Conservation (phyloP, 495 filamentous ascomycete species). For the Penicillium parvum region DNA sequence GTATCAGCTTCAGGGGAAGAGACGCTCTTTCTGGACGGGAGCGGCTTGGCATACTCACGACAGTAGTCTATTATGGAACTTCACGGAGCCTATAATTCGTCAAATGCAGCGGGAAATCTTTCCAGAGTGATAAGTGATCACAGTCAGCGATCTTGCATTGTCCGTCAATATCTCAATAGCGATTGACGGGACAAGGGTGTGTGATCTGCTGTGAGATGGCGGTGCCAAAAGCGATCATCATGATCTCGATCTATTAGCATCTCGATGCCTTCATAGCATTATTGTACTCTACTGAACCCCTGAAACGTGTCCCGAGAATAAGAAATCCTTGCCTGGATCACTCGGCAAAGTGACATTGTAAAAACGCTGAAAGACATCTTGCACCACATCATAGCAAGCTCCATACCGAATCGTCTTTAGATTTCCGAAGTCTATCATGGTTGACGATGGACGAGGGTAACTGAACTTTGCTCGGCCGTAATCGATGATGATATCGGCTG, state of each 20-base stretch:
- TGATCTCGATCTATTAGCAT: too few species aligned
- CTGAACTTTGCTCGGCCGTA: conserved; percentile 25
- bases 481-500: conserved; percentile 29
- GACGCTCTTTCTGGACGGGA: conserved; percentile 36
- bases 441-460: conserved; percentile 25
- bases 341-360: conserved; percentile 18
- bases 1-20: conserved; percentile 34
- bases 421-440: conserved; percentile 29
- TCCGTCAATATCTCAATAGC: too few species aligned
- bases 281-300: not conserved
- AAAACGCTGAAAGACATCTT: conserved; percentile 22
- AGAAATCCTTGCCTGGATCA: conserved; percentile 18
- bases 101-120: too few species aligned
- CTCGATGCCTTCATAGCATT: too few species aligned
- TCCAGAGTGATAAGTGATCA: too few species aligned
- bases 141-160: too few species aligned
- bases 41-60: conserved; percentile 17
- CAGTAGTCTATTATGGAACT: conserved; percentile 17
- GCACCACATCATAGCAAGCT: conserved; percentile 31
- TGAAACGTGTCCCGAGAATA: conserved; percentile 14
- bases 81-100: too few species aligned
- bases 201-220: too few species aligned
- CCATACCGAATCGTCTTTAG: conserved; percentile 25
- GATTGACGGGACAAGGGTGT: too few species aligned
- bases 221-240: too few species aligned